Percentiles rank a stretch among this genome's conserved stretches.
Evolutionary conservation across 2,329 filamentous ascomycete genomes (phyloP).

Genomic region (Epichloe hybrida): DNA sequence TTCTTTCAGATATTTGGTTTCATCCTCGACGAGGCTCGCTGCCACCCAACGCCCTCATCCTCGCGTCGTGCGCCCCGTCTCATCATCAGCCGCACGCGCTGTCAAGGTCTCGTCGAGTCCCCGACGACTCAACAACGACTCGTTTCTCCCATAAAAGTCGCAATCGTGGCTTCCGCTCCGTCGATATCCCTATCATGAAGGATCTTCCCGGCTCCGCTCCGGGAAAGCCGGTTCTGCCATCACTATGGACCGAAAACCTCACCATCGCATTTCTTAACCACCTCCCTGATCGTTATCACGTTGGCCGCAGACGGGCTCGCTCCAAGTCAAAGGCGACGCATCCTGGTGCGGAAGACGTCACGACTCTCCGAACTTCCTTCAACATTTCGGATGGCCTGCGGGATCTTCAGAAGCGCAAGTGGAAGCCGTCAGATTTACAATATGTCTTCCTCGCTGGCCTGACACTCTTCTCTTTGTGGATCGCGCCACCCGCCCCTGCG

Average conservation of each 20-base stretch:
- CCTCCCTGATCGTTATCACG: conserved; percentile 26
- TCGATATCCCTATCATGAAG: conserved; percentile 20
- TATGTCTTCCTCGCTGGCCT: conserved; percentile 63
- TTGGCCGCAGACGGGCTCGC: conserved; percentile 23
- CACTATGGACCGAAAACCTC: conserved; percentile 26
- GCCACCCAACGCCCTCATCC: background rate
- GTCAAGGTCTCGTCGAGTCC: conserved; percentile 8
- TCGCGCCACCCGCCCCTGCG: conserved; percentile 69
- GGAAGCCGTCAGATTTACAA: conserved; percentile 73
- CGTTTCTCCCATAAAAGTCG: conserved; percentile 1
- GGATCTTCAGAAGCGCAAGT: conserved; percentile 62
- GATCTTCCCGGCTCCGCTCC: conserved; percentile 23
- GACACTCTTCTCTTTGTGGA: conserved; percentile 68
- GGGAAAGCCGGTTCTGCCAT: conserved; percentile 28
- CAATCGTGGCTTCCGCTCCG: conserved; percentile 6
- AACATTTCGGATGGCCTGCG: conserved; percentile 66
- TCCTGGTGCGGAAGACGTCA: conserved; percentile 44
- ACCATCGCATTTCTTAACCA: conserved; percentile 30
- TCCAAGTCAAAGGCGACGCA: conserved; percentile 24
- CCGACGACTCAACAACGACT: background rate
- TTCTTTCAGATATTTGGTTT: conserved; percentile 12
- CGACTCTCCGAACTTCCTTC: conserved; percentile 68
- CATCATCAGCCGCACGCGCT: background rate
- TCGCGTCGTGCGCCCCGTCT: conserved; percentile 2
- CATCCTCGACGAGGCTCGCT: conserved; percentile 8